These are phyloP conservation scores for Trametes villosa DNA, from an alignment of 768 basidiomycete genomes.

Conservation along the genomic window DNA sequence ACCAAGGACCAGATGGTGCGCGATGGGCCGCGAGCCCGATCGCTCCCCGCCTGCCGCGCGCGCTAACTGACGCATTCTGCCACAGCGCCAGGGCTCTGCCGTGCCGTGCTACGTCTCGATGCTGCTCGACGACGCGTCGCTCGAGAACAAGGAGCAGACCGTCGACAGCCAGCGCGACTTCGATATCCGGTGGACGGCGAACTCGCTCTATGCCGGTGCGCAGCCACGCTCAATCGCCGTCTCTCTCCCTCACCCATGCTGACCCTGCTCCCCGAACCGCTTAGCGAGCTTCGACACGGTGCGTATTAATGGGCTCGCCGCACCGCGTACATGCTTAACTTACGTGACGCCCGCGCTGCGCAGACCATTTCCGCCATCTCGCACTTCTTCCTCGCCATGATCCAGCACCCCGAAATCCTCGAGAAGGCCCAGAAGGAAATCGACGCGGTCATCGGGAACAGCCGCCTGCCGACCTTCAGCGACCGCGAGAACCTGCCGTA, in stretches of 20 bases:
- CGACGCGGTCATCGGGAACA: conserved; percentile 57
- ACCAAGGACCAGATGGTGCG: conserved; percentile 23
- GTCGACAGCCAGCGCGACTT: conserved; percentile 50
- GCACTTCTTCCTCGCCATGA: conserved; percentile 72
- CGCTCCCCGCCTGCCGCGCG: not conserved
- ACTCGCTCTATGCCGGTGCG: conserved; percentile 71
- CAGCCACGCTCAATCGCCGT: not conserved
- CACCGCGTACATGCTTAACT: not conserved
- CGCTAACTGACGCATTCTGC: not conserved
- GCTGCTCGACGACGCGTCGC: conserved; percentile 54
- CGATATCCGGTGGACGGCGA: conserved; percentile 82
- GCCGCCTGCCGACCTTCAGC: conserved; percentile 60
- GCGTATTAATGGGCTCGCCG: conserved; percentile 23
- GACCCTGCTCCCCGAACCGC: not conserved
- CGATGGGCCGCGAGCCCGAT: not conserved
- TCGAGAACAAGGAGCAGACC: conserved; percentile 33
- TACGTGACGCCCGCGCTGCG: not conserved
- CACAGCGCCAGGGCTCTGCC: conserved; percentile 42
- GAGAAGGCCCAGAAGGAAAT: conserved; percentile 67
- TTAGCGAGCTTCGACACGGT: conserved; percentile 68
- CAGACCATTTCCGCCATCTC: conserved; percentile 59
- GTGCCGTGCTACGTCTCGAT: conserved; percentile 50
- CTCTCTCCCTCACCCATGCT: not conserved
- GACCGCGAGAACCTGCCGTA: conserved; percentile 62
- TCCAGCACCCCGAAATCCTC: conserved; percentile 59